Percentiles rank a stretch among this genome's conserved stretches.
phyloP scores from a whole-genome alignment of 1,284 basidiomycete genomes.

The Cerrena zonata region DNA sequence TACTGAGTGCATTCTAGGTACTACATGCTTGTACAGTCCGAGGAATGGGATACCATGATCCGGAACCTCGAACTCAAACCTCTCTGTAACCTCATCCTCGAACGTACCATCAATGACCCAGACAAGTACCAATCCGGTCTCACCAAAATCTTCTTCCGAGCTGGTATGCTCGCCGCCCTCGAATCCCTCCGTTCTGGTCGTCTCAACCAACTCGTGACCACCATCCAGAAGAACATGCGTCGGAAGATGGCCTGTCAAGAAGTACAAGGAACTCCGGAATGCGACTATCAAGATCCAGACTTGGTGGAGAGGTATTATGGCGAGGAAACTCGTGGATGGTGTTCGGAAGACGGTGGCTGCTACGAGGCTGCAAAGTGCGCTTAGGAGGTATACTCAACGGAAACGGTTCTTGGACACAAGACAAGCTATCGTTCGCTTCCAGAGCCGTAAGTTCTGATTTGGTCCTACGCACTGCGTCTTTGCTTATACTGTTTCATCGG shows the following conservation, averaged over 20 bases:
- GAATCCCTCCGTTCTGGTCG: constrained; percentile 86
- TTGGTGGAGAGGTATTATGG: constrained; percentile 86
- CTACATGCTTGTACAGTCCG: constrained; percentile 90
- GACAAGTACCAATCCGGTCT: constrained; percentile 97
- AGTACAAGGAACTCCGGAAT: constrained; percentile 68
- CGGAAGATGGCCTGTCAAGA: constrained; percentile 78
- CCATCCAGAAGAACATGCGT: constrained; percentile 96
- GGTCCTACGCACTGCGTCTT: no score
- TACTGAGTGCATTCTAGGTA: constrained; percentile 51
- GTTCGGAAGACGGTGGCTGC: constrained; percentile 76
- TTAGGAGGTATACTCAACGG: constrained; percentile 73
- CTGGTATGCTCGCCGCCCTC: constrained; percentile 96
- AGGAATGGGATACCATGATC: constrained; percentile 80
- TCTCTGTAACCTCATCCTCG: constrained; percentile 83
- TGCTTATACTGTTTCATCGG: constrained; percentile 10
- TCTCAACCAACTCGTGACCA: constrained; percentile 85
- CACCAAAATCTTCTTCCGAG: constrained; percentile 99
- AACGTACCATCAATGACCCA: constrained; percentile 82
- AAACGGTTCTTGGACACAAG: constrained; percentile 64
- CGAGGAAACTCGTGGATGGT: constrained; percentile 64
- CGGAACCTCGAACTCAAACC: constrained; percentile 73
- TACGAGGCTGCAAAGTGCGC: constrained; percentile 68
- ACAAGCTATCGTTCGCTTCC: constrained; percentile 66
- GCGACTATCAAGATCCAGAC: constrained; percentile 86
- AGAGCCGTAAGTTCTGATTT: constrained; percentile 73